Conservation (phyloP, 768 basidiomycete species). For the Neoboletus subvelutipes region DNA sequence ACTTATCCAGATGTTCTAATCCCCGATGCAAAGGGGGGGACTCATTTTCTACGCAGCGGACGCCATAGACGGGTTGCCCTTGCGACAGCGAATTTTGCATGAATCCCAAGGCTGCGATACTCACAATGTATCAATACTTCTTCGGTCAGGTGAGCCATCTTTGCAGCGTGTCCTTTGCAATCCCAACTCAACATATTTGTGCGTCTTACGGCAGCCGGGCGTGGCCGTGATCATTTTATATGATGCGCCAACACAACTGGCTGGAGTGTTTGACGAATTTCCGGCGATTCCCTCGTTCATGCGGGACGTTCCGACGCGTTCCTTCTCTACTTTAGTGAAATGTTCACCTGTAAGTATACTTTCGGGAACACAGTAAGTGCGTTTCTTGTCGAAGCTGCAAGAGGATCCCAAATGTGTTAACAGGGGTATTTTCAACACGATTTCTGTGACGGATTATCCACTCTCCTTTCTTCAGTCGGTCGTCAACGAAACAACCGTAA, state of each 20-base stretch:
- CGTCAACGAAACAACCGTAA: constrained; percentile 18
- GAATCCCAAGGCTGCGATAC: constrained; percentile 35
- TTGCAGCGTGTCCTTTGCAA: background rate
- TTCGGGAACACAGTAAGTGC: constrained; percentile 1
- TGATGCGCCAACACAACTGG: constrained; percentile 38
- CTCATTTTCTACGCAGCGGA: constrained; percentile 32
- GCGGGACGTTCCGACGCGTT: constrained; percentile 6
- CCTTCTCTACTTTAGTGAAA: constrained; percentile 18
- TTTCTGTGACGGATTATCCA: constrained; percentile 9
- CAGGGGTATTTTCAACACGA: constrained; percentile 10
- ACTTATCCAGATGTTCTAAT: background rate
- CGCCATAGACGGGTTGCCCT: constrained; percentile 10
- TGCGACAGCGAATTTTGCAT: constrained; percentile 23
- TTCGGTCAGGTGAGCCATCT: background rate
- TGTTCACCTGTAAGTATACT: background rate
- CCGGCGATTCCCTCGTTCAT: constrained; percentile 11
- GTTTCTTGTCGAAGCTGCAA: background rate
- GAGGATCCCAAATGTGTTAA: background rate
- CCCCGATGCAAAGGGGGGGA: constrained; percentile 45
- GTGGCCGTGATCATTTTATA: constrained; percentile 49
- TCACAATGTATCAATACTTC: constrained; percentile 42
- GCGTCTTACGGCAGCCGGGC: constrained; percentile 2
- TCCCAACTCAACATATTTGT: background rate
- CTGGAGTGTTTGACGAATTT: constrained; percentile 29
- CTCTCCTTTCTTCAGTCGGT: constrained; percentile 18